Evolutionary conservation across 164 flowering plant genomes (phyloP), one percentile per base, ranked within the genome.

Genomic region (Sedum album): DNA sequence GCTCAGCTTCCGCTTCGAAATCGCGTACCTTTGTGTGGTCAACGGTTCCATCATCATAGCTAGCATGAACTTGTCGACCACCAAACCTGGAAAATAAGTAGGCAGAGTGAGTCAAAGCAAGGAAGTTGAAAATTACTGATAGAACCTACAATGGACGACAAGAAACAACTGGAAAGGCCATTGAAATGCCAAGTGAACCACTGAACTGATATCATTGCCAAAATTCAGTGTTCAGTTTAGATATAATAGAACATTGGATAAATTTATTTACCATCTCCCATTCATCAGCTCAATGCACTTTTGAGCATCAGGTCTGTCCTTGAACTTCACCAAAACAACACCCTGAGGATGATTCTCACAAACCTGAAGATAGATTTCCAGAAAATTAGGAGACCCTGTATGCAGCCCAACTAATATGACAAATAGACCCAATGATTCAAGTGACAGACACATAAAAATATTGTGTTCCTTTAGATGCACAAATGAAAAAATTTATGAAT

Each of bases 261-360:
- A 31, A 21, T 73, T 36, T 1, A 74, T 33, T 82, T 85, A 92
- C 99, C 99, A 95, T 80, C 99, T 81, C 36, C 97, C 97, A 72
- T 92, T 85, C 99, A 95, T 92, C 82, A 79, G 35, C 69, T 92
- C 91, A 72, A 95, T 88, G 85, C 99, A 92, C 79, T 84, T 89
- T 23, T 76, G 79, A 60, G 88, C 97, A 76, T 90, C 96, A 75
- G 70, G 86, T 71, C 87, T 77, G 76, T 90, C 99, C 81, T 89
- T 92, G 48, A 77, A 95, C 70, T 64, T 92, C 46, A 87, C 96
- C 81, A 92, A 73, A 28, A 95, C 88, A 76, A 92, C 99, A 57
- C 99, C 99, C 71, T 90, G 91, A 6, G 99, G 99, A 72, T 95
- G 87, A 73, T 88, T 87, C 85, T 92, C 96, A 62, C 97, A 95